Evolutionary conservation across 345 rosid genomes (phyloP).

Genomic region (Syzygium aromaticum): DNA sequence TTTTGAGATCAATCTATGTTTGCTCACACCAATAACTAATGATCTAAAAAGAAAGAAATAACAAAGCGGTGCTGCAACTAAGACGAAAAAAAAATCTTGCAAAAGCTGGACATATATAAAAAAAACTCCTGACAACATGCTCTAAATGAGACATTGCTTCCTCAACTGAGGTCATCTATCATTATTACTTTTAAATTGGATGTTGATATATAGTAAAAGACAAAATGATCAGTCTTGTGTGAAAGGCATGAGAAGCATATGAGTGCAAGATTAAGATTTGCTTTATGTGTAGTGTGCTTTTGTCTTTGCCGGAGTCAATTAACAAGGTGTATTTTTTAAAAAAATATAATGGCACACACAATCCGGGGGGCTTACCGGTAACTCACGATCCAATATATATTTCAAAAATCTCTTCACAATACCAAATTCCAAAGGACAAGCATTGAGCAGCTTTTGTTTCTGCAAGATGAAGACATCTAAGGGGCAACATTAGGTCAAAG

Average conservation of each 20-base stretch:
- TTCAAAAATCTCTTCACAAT: constrained; percentile 91
- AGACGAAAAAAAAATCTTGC: no score
- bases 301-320: background rate
- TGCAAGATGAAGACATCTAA: constrained; percentile 21
- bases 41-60: no score
- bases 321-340: background rate
- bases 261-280: background rate
- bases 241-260: background rate
- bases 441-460: constrained; percentile 66
- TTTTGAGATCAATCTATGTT: no score
- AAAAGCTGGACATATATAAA: no score
- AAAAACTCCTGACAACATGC: background rate
- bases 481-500: background rate
- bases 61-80: no score
- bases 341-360: background rate
- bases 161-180: background rate
- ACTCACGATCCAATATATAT: constrained; percentile 54
- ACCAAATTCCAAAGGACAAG: constrained; percentile 60
- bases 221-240: background rate
- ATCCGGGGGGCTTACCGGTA: background rate
- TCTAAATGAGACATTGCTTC: background rate
- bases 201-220: background rate
- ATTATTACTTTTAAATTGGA: background rate
- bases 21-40: no score
- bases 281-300: background rate